A percentile compares a stretch with the other conserved stretches of the same genome.
Evolutionary conservation across 352 stramenopile genomes (phyloP).

Genomic region (Phytophthora colocasiae): DNA sequence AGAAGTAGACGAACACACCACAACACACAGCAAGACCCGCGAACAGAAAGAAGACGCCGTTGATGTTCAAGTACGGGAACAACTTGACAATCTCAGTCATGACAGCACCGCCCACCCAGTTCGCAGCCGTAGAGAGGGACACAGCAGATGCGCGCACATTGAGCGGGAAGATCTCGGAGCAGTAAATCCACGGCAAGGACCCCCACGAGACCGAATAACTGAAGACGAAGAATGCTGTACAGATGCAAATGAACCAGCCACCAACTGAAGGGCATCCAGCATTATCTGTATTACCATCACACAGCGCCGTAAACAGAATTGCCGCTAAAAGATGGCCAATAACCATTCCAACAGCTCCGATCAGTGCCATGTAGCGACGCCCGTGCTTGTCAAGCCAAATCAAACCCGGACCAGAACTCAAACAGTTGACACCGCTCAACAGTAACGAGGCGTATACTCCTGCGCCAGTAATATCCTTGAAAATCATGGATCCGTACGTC

Average conservation of each 20-base stretch:
- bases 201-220: slow-evolving; percentile 39
- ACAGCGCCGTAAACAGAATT: slow-evolving; percentile 41
- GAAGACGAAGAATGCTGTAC: slow-evolving; percentile 48
- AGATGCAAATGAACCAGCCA: slow-evolving; percentile 50
- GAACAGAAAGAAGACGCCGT: slow-evolving; percentile 42
- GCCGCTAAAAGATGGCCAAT: slow-evolving; percentile 46
- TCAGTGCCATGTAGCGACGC: slow-evolving; percentile 42
- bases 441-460: slow-evolving; percentile 41
- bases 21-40: slow-evolving; percentile 24
- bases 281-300: slow-evolving; percentile 37
- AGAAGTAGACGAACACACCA: slow-evolving; percentile 38
- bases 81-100: slow-evolving; percentile 49
- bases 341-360: slow-evolving; percentile 51
- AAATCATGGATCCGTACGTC: slow-evolving; percentile 43
- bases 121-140: slow-evolving; percentile 48
- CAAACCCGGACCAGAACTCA: slow-evolving; percentile 41
- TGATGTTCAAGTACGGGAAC: slow-evolving; percentile 42
- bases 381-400: slow-evolving; percentile 45
- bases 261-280: slow-evolving; percentile 38
- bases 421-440: slow-evolving; percentile 38
- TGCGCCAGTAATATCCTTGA: slow-evolving; percentile 39
- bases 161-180: slow-evolving; percentile 64
- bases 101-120: slow-evolving; percentile 49
- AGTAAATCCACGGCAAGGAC: slow-evolving; percentile 59
- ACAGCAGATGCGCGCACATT: slow-evolving; percentile 59